Conservation (phyloP, 1,139 yeast genomes). For the Candida sp. region DNA sequence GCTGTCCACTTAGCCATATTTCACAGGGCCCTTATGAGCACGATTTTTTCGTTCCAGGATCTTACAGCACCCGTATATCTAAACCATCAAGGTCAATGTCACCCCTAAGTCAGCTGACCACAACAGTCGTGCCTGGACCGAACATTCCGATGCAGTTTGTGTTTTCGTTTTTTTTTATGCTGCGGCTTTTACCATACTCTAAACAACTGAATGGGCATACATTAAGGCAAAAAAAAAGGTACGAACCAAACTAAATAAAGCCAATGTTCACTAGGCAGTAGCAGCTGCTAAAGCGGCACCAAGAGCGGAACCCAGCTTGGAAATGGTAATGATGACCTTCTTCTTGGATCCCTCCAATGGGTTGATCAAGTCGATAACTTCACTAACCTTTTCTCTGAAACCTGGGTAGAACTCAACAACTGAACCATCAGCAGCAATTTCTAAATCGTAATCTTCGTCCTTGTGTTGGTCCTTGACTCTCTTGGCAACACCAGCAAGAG, state of each 20-base stretch:
- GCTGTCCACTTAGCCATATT: too few relatives aligned
- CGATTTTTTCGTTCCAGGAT: too few relatives aligned
- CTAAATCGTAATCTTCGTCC: conserved; percentile 70
- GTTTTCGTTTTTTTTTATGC: too few relatives aligned
- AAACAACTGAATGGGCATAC: too few relatives aligned
- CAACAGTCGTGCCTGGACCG: too few relatives aligned
- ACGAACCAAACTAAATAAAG: neutral
- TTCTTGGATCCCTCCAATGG: conserved; percentile 75
- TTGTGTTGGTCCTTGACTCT: conserved; percentile 47
- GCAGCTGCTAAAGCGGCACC: conserved; percentile 94
- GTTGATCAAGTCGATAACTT: conserved; percentile 71
- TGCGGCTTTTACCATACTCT: too few relatives aligned
- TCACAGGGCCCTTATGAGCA: too few relatives aligned
- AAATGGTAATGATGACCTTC: conserved; percentile 74
- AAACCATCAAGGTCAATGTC: too few relatives aligned
- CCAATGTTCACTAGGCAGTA: conserved; percentile 2
- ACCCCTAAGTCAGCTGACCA: too few relatives aligned
- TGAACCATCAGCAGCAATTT: conserved; percentile 95
- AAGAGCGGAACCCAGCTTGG: conserved; percentile 95
- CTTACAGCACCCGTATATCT: too few relatives aligned
- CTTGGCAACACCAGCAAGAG: conserved; percentile 74
- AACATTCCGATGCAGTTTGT: too few relatives aligned
- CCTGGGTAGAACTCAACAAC: conserved; percentile 94
- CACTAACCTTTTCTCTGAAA: conserved; percentile 74
- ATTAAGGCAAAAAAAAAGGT: neutral